Evolutionary conservation across 768 basidiomycete species (phyloP), one percentile per base, ranked within the genome.

Genomic region (Vararia minispora): DNA sequence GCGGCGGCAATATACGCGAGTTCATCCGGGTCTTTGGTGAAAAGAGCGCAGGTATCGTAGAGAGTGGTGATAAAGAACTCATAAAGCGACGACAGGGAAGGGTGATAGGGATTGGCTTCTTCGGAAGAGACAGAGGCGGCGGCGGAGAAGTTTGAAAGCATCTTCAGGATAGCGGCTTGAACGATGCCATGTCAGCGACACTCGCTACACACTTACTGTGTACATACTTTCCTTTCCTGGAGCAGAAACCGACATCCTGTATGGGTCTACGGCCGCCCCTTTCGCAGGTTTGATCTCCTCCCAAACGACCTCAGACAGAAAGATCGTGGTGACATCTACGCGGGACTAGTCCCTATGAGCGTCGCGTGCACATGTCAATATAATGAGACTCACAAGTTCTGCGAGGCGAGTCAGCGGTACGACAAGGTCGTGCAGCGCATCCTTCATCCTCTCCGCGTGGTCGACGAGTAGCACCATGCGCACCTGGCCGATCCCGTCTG

Each of bases 1-100:
- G 86, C 80, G 0, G 79, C 76, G 2, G 80, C 74, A 21, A 89
- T 69, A 50, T 88, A 89, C 29, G 71, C 68, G 1, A 89, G 63
- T 51, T 89, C 86, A 34, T 72, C 54, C 1, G 75, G 71, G 49
- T 87, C 77, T 28, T 66, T 69, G 3, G 72, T 76, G 55, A 77
- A 86, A 5, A 73, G 65, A 16, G 68, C 68, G 51, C 84, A 76
- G 22, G 72, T 62, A 33, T 72, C 69, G 51, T 72, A 73, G 2
- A 89, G 55, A 8, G 71, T 62, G 6, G 69, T 62, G 14, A 67
- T 53, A 44, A 79, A 89, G 40, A 79, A 75, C n/a, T 62, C 52
- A 45, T 82, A 85, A 31, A 87, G 66, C 0, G 71, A 62, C 23
- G 59, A 58, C 27, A 89, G 55, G 9, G 64, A 58, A 22, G 72